Evolutionary conservation across 805 yeast genomes (phyloP).

Genomic region (Lipomyces sp.): DNA sequence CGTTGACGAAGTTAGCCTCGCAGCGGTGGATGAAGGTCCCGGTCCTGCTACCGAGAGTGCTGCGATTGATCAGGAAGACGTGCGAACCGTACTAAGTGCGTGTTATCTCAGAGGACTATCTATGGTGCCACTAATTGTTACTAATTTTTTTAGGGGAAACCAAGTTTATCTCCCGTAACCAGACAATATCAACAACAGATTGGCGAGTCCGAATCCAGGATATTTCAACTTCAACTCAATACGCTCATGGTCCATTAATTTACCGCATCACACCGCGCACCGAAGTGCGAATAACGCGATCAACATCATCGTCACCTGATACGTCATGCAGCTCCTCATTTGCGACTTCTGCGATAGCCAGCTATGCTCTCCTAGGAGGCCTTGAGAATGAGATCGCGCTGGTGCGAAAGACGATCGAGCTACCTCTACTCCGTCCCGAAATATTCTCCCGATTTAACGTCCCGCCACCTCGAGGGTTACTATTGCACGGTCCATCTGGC

Average conservation of each 20-base stretch:
- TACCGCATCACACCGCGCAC: slow-evolving; percentile 20
- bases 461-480: slow-evolving; percentile 90
- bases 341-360: background rate
- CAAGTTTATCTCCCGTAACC: slow-evolving; percentile 48
- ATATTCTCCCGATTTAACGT: slow-evolving; percentile 84
- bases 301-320: slow-evolving; percentile 2
- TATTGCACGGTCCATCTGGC: slow-evolving; percentile 95
- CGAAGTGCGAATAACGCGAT: slow-evolving; percentile 29
- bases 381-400: slow-evolving; percentile 63
- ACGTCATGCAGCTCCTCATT: background rate
- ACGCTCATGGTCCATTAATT: slow-evolving; percentile 19
- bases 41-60: background rate
- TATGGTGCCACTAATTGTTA: slow-evolving; percentile 3
- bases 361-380: slow-evolving; percentile 76
- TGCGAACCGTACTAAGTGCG: slow-evolving; percentile 1
- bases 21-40: slow-evolving; percentile 34
- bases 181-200: slow-evolving; percentile 63
- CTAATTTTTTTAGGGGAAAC: slow-evolving; percentile 49
- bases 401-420: slow-evolving; percentile 68
- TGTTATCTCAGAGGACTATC: background rate
- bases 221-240: slow-evolving; percentile 32
- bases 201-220: slow-evolving; percentile 45
- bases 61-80: background rate
- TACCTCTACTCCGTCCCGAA: slow-evolving; percentile 79
- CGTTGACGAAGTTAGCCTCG: slow-evolving; percentile 46